A percentile compares a stretch with the other conserved stretches of the same genome.
Conservation (phyloP, 805 yeast species). For the Ogataea saltuana region DNA sequence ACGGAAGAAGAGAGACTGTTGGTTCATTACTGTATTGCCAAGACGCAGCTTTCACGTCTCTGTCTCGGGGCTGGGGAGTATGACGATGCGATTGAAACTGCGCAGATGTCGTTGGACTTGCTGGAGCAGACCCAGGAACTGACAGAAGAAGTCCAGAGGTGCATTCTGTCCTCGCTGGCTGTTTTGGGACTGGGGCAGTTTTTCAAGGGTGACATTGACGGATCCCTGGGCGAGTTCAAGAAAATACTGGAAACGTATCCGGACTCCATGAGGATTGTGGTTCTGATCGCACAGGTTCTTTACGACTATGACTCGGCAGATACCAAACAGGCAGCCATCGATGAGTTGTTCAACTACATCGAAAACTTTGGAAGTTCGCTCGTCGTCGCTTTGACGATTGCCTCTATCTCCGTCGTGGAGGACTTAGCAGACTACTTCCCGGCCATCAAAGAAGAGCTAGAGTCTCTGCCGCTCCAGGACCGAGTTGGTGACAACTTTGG, state of each 20-base stretch:
- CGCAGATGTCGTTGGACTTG: conserved; percentile 55
- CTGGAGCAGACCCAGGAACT: conserved; percentile 42
- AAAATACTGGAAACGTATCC: conserved; percentile 57
- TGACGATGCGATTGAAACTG: conserved; percentile 58
- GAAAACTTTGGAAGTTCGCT: conserved; percentile 66
- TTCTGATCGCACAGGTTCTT: conserved; percentile 74
- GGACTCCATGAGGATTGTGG: conserved; percentile 65
- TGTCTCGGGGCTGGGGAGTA: conserved; percentile 60
- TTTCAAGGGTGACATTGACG: conserved; percentile 61
- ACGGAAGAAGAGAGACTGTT: conserved; percentile 36
- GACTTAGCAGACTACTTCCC: conserved; percentile 55
- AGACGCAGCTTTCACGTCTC: conserved; percentile 72
- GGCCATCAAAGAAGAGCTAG: conserved; percentile 68
- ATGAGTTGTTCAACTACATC: conserved; percentile 71
- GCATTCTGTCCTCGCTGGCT: conserved; percentile 58
- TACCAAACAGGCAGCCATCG: conserved; percentile 78
- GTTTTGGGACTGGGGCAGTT: conserved; percentile 73
- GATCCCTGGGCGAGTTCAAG: conserved; percentile 67
- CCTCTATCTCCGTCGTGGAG: conserved; percentile 74
- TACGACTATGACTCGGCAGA: conserved; percentile 76
- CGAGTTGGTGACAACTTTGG: conserved; percentile 49
- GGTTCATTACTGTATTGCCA: conserved; percentile 54
- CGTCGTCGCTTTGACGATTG: conserved; percentile 68
- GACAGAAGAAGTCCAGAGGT: conserved; percentile 34
- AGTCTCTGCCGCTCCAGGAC: conserved; percentile 46